Percentiles rank a stretch among this genome's conserved stretches.
Evolutionary conservation across 129 eudicot species (phyloP).

Genomic region (Flaveria bidentis): DNA sequence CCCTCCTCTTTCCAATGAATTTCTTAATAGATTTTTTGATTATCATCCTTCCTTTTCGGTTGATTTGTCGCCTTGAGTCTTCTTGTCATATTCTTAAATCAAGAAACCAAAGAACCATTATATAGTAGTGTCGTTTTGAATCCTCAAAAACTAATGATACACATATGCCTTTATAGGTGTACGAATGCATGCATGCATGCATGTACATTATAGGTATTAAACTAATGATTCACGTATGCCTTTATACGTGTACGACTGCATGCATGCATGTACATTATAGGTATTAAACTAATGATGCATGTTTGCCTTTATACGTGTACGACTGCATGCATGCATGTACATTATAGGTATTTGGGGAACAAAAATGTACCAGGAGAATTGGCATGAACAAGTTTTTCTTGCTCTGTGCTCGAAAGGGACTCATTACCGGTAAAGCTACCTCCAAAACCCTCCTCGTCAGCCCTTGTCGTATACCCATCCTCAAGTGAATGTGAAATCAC

Average conservation of each 20-base stretch:
- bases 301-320: background rate
- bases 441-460: constrained; percentile 83
- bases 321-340: background rate
- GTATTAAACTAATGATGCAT: background rate
- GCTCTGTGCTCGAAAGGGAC: constrained; percentile 36
- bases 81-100: constrained; percentile 48
- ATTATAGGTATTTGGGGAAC: too few species aligned
- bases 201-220: background rate
- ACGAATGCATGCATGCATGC: background rate
- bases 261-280: background rate
- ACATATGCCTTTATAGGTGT: background rate
- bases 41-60: constrained; percentile 52
- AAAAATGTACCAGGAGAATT: constrained; percentile 49
- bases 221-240: background rate
- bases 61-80: constrained; percentile 45
- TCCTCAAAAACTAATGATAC: background rate
- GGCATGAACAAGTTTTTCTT: constrained; percentile 41
- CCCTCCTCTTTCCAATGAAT: background rate
- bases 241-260: too few species aligned
- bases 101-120: background rate
- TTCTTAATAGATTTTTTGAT: constrained; percentile 32
- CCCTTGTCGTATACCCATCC: constrained; percentile 66
- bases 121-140: constrained; percentile 7
- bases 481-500: constrained; percentile 59
- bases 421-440: constrained; percentile 56